These are phyloP conservation scores for Punctularia strigosozonata DNA, from an alignment of 768 basidiomycete species.

Conservation along the genomic window DNA sequence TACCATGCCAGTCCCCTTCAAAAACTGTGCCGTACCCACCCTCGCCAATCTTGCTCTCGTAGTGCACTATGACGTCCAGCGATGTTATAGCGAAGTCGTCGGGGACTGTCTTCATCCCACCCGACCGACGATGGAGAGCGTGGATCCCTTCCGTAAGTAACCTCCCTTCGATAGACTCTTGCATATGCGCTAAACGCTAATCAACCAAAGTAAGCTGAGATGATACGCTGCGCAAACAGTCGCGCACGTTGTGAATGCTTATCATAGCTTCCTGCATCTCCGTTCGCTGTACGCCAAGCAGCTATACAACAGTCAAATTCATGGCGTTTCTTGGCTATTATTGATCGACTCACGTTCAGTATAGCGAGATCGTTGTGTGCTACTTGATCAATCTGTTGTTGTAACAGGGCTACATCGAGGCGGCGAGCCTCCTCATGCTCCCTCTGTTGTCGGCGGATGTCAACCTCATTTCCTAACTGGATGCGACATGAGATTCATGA, in stretches of 20 bases:
- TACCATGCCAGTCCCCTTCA: slow-evolving; percentile 3
- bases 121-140: slow-evolving; percentile 2
- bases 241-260: slow-evolving; percentile 2
- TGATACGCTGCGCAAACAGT: neutral
- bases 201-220: neutral
- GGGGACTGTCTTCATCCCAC: neutral
- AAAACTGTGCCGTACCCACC: slow-evolving; percentile 6
- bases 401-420: neutral
- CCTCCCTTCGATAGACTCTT: neutral
- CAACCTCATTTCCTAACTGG: neutral
- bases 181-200: too few species aligned
- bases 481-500: neutral
- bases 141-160: slow-evolving; percentile 4
- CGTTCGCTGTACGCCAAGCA: slow-evolving; percentile 1
- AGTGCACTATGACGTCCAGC: slow-evolving; percentile 5
- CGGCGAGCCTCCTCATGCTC: slow-evolving; percentile 3
- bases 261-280: slow-evolving; percentile 6
- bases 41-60: slow-evolving; percentile 3
- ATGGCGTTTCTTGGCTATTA: neutral
- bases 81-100: slow-evolving; percentile 3
- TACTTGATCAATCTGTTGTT: slow-evolving; percentile 1
- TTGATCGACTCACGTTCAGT: neutral
- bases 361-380: slow-evolving; percentile 3
- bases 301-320: neutral
- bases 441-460: neutral